Evolutionary conservation across 495 filamentous ascomycete genomes (phyloP), one percentile per base, ranked within the genome.

Genomic region (Chaetomium tenue): DNA sequence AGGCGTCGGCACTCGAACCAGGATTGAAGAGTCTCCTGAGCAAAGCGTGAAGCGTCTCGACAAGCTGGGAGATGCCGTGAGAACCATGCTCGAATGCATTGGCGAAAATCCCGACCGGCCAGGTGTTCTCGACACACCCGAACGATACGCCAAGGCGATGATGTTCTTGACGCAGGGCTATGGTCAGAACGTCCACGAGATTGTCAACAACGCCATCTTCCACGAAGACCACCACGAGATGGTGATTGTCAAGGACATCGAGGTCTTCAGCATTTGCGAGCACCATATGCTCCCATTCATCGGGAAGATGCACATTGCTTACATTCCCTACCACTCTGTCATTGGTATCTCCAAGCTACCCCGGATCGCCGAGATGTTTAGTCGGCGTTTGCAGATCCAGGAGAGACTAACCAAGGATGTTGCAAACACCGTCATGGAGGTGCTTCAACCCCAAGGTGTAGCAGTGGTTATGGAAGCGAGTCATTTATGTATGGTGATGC

Each of bases 281-380:
- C 94, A 98, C 75, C 94, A 98, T 74, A 85, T 98, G 76, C 91
- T 98, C 7, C 94, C 93, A 3, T 98, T 98, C 72, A 92, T 84
- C 6, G 94, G 94, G 61, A 96, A 93, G 89, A 96, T 98, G 90
- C 94, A 98, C 79, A 97, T 98, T 69, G 94, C 93, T 26, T 98
- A 98, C 73, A 97, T 98, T 63, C 95, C 93, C 20, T 83, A 87
- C 66, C 79, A 81, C 78, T 89, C 76, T 50, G 94, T 98, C 42
- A 89, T 98, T 44, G 94, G 94, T 37, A 88, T 98, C 28, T 97
- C 92, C 6, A 98, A 98, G 76, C 81, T 98, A 48, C 92, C 93
- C 9, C 86, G 93, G 42, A 91, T 98, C 58, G 94, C 93, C 23
- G 93, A 98, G 71, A 93, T 98, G 92, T 98, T 97, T 78, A 88